Conservation (phyloP, 2,329 filamentous ascomycete species). For the Corinectria fuckeliana region DNA sequence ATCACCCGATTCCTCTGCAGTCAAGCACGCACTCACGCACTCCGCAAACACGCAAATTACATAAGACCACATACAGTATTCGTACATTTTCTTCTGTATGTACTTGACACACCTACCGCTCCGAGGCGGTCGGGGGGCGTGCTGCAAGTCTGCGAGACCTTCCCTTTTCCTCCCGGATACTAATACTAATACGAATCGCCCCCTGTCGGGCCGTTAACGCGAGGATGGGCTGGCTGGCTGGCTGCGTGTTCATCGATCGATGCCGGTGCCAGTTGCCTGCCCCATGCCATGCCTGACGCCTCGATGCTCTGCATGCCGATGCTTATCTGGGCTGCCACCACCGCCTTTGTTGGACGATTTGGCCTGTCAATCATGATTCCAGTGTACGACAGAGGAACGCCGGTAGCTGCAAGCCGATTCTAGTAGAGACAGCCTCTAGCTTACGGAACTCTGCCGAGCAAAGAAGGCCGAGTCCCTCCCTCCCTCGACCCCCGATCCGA, state of each 20-base stretch:
- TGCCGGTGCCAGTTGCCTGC: constrained; percentile 15
- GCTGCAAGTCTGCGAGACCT: not conserved
- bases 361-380: constrained; percentile 17
- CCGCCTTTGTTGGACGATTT: constrained; percentile 36
- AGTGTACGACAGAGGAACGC: constrained; percentile 2
- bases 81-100: not conserved
- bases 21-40: no score
- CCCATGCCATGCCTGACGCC: constrained; percentile 20
- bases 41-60: not conserved
- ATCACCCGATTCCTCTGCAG: constrained; percentile 29
- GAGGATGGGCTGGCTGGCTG: not conserved
- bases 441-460: constrained; percentile 24
- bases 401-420: not conserved
- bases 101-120: not conserved
- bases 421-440: constrained; percentile 16
- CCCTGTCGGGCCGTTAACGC: constrained; percentile 1
- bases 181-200: constrained; percentile 15
- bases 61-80: not conserved
- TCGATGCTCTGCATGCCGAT: constrained; percentile 15
- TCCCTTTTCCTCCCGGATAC: constrained; percentile 14
- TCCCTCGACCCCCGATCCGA: constrained; percentile 1
- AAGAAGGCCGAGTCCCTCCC: constrained; percentile 3
- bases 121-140: constrained; percentile 3
- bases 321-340: constrained; percentile 26
- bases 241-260: not conserved